Percentiles rank a stretch among this genome's conserved stretches.
phyloP scores from a whole-genome alignment of 257 asterid genomes.

The Nicotiana benthamiana region DNA sequence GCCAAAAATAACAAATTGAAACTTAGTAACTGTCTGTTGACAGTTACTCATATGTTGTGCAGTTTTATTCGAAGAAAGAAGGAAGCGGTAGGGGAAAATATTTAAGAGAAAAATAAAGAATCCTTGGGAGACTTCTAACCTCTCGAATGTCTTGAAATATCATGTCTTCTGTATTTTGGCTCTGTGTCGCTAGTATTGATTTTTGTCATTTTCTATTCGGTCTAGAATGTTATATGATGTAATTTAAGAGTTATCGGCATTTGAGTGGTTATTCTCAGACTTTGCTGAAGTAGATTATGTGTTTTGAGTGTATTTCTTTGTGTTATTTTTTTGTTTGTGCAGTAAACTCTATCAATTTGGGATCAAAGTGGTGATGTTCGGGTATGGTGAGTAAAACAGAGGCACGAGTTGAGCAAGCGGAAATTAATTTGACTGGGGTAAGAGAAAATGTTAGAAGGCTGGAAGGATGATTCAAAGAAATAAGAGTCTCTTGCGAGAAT shows the following conservation, averaged over 20 bases:
- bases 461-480: background rate
- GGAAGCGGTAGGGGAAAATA: too few species aligned
- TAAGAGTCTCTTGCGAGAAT: background rate
- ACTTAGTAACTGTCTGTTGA: too few species aligned
- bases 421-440: background rate
- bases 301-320: too few species aligned
- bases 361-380: too few species aligned
- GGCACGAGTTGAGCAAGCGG: background rate
- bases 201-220: background rate
- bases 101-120: background rate
- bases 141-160: too few species aligned
- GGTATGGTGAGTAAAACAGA: too few species aligned
- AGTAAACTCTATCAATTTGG: too few species aligned
- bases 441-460: background rate
- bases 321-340: too few species aligned
- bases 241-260: too few species aligned
- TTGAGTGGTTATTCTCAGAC: too few species aligned
- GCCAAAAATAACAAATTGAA: background rate
- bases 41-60: background rate
- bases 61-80: background rate
- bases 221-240: too few species aligned
- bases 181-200: background rate
- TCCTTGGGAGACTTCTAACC: background rate
- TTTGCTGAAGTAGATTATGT: too few species aligned
- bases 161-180: background rate